phyloP scores from a whole-genome alignment of 2,329 filamentous ascomycete species.

The Metarhizium brunneum region DNA sequence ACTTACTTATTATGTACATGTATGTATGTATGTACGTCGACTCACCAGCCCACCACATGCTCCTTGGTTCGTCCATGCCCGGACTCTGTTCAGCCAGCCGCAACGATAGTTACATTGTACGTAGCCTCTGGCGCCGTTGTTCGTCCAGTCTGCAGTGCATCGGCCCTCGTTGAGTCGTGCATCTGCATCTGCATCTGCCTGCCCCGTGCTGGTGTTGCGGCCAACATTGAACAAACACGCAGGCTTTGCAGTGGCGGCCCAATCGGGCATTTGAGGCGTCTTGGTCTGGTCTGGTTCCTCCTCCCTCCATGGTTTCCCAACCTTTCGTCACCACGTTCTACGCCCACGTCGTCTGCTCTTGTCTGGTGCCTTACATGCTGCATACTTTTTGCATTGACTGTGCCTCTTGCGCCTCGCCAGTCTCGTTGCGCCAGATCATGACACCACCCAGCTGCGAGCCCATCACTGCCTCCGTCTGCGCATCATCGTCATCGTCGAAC shows the following conservation, averaged over 20 bases:
- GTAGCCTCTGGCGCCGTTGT: too few species aligned
- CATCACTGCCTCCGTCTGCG: slow-evolving; percentile 7
- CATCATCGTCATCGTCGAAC: slow-evolving; percentile 10
- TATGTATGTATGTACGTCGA: too few species aligned
- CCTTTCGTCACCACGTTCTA: slow-evolving; percentile 1
- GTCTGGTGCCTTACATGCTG: not conserved
- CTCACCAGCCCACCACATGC: too few species aligned
- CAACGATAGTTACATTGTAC: too few species aligned
- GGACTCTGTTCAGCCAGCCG: too few species aligned
- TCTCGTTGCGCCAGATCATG: slow-evolving; percentile 5
- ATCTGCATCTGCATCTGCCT: too few species aligned
- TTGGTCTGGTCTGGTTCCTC: not conserved
- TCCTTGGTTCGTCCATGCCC: too few species aligned
- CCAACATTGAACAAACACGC: too few species aligned
- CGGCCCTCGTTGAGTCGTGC: too few species aligned
- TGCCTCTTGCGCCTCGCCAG: not conserved
- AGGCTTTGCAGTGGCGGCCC: slow-evolving; percentile 1
- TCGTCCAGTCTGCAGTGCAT: too few species aligned
- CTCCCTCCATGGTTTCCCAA: slow-evolving; percentile 1
- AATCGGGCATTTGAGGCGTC: slow-evolving; percentile 3
- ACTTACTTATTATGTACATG: too few species aligned
- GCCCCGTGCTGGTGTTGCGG: too few species aligned
- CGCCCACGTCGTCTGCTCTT: not conserved
- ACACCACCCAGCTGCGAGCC: slow-evolving; percentile 5
- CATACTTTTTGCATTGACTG: slow-evolving; percentile 2